These are phyloP conservation scores for Acanthochlamys bracteata DNA, from an alignment of 106 monocot species.

Conservation along the genomic window DNA sequence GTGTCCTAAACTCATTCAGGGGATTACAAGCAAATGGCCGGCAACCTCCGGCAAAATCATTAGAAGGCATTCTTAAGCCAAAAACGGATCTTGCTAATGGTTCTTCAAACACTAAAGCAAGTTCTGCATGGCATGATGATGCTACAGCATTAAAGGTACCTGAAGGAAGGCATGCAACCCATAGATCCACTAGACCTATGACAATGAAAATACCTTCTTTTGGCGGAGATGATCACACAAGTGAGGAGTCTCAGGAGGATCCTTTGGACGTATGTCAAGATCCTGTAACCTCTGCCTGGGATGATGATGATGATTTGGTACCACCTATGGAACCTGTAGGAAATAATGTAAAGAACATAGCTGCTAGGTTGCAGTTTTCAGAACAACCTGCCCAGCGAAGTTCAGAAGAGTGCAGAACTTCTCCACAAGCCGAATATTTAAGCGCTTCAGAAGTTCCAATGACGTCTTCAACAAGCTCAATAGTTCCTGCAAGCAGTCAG, in stretches of 20 bases:
- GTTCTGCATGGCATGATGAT: conserved; percentile 40
- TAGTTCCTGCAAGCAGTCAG: conserved; percentile 10
- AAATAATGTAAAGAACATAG: neutral
- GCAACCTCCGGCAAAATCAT: conserved; percentile 15
- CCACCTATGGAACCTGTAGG: conserved; percentile 5
- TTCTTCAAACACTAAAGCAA: conserved; percentile 15
- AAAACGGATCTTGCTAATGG: conserved; percentile 15
- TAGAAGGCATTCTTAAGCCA: conserved; percentile 18
- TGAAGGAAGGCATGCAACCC: conserved; percentile 2
- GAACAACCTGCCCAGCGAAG: neutral
- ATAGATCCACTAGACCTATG: conserved; percentile 11
- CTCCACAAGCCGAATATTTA: conserved; percentile 6
- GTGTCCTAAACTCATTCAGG: conserved; percentile 17
- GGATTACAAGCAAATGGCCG: conserved; percentile 34
- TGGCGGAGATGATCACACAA: neutral
- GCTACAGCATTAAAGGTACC: conserved; percentile 8
- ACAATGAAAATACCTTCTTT: conserved; percentile 16
- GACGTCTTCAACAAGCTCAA: conserved; percentile 2
- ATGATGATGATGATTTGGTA: conserved; percentile 36
- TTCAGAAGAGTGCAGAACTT: neutral
- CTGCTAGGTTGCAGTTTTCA: conserved; percentile 1
- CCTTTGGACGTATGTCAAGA: conserved; percentile 7
- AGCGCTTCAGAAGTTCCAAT: conserved; percentile 4
- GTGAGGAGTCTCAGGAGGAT: neutral
- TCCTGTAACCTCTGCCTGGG: conserved; percentile 48